These are phyloP conservation scores for Rhododendron ferrugineum DNA, from an alignment of 148 eudicot genomes.

Conservation along the genomic window DNA sequence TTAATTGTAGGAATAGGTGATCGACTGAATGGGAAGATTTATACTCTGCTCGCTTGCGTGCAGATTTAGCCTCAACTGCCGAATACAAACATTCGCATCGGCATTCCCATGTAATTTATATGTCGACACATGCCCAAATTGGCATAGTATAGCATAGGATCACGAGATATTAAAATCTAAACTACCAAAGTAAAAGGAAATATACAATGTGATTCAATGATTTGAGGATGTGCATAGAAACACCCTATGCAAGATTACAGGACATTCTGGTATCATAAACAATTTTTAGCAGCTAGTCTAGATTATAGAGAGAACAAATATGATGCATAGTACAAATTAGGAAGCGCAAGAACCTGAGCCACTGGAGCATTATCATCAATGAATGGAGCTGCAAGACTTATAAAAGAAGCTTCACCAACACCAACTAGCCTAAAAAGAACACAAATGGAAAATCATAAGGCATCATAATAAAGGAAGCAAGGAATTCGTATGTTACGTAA, in stretches of 20 bases:
- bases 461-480: slow-evolving; percentile 8
- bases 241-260: not conserved
- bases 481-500: not conserved
- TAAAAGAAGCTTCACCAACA: slow-evolving; percentile 98
- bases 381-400: slow-evolving; percentile 98
- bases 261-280: not conserved
- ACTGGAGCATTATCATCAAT: slow-evolving; percentile 96
- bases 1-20: not conserved
- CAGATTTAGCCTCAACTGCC: not conserved
- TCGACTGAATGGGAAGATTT: not conserved
- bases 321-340: not conserved
- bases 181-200: not conserved
- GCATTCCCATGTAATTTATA: not conserved
- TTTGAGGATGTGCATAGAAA: not conserved
- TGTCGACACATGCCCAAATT: not conserved
- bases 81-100: not conserved
- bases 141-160: not conserved
- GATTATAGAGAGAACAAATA: not conserved
- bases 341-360: slow-evolving; percentile 50
- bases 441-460: not conserved
- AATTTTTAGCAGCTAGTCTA: not conserved
- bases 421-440: slow-evolving; percentile 75
- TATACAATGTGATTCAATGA: not conserved
- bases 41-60: not conserved
- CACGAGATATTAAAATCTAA: not conserved